Evolutionary conservation across 768 basidiomycete species (phyloP), one percentile per base, ranked within the genome.

Genomic region (Kwoniella dendrophila): DNA sequence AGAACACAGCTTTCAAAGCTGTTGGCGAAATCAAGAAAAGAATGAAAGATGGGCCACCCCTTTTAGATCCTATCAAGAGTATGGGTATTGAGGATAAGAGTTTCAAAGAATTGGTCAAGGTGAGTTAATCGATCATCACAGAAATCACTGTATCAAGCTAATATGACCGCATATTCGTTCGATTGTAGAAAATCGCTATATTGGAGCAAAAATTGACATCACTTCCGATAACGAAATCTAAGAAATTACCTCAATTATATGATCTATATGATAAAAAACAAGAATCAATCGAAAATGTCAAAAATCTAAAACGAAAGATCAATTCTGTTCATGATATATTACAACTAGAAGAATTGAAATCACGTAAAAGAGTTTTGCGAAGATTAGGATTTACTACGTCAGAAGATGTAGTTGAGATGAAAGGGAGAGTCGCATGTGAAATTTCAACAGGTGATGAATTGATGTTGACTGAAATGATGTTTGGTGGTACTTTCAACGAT

Each of bases 381-480:
- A 85, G 96, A 33, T 81, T 99, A 5, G 94, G 89, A 0, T 98
- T 98, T 82, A 94, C 92, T 2, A 88, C 85, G 14, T 77, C 86
- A 10, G 85, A 88, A 0, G 95, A 98, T 78, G 96, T 98, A 60
- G 92, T 98, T 22, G 96, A 98, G 76, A 87, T 93, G 85, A 99
- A 99, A 81, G 96, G 96, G 0, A 84, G 96, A 38, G 95, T 99
- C 0, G 96, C 96, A 18, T 99, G 96, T 77, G 96, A 99, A 80
- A 98, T 99, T 80, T 92, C 90, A 75, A 88, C 93, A 1, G 96
- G 96, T 6, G 96, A 99, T 73, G 96, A 99, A 80, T 81, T 99
- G 53, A 83, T 99, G 33, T 83, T 99, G 64, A 99, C 96, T 0
- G 96, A 98, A 79, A 84, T 99, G 73, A 88, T 99, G 62, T 98